Evolutionary conservation across 805 yeast genomes (phyloP), one percentile per base, ranked within the genome.

Genomic region (Yarrowia sp.): DNA sequence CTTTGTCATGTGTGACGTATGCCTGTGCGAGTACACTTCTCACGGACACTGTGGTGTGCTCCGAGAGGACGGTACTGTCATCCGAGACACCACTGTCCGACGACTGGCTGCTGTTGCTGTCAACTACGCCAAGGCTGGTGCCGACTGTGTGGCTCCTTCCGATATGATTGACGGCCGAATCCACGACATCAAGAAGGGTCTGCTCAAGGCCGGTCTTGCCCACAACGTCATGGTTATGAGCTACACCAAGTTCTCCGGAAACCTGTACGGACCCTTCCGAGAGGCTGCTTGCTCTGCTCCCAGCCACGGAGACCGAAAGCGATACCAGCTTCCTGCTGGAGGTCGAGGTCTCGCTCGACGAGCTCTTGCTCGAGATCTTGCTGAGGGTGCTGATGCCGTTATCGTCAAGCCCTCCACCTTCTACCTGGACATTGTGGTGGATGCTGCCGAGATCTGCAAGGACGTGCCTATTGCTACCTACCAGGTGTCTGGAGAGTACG

Each of bases 21-120:
- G 99, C 76, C 79, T 95, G 63, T 95, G 99, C 79, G 99, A 95
- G 77, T 95, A 91, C 76, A 95, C 99, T 8, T 83, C 87, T 65
- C 98, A 95, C 72, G 99, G 99, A n/a, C 99, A 95, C 75, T 95
- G 99, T 78, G 99, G 99, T 44, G 81, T 92, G 14, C 80, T 95
- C 63, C 82, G 87, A 67, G 96, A 89, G 65, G 98, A 92, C 74
- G 98, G 98, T 8, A 73, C 89, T 9, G 84, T 95, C 71, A 87
- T 89, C 74, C 83, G 96, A 65, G 89, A 86, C 64, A 74, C 77
- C 63, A 84, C 93, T 13, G 96, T 89, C 10, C 81, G 85, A 69
- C 83, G 99, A 74, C 82, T 95, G 53, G 98, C 96, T 2, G 92
- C 93, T 4, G 97, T 95, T 22, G 97, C 98, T 1, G 96, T 89